Conservation (phyloP, 192 early-diverging fungal genomes). For the Backusella parvicylindrica region DNA sequence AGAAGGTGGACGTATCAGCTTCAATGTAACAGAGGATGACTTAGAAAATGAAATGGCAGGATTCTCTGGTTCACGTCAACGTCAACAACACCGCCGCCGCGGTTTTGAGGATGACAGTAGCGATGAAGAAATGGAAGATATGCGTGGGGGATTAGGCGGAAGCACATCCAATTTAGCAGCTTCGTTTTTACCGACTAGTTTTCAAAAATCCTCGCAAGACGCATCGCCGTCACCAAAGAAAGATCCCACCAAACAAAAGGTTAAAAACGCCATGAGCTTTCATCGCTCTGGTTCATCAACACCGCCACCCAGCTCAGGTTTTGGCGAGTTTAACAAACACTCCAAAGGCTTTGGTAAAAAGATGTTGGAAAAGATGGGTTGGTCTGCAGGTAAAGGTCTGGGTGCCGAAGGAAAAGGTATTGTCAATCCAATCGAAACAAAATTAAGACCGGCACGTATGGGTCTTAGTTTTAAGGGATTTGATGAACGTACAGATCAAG, state of each 20-base stretch:
- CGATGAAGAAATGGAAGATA: conserved; percentile 40
- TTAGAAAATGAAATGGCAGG: conserved; percentile 52
- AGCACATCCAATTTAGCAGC: background rate
- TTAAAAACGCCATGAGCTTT: background rate
- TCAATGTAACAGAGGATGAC: conserved; percentile 44
- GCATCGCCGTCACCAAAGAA: background rate
- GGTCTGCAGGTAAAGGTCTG: conserved; percentile 84
- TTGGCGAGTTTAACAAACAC: conserved; percentile 79
- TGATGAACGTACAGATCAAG: conserved; percentile 70
- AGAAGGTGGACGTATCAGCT: conserved; percentile 23
- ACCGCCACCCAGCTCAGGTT: conserved; percentile 57
- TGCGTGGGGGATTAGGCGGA: conserved; percentile 5
- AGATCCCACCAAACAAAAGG: conserved; percentile 10
- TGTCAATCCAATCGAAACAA: conserved; percentile 87
- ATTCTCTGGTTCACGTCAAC: conserved; percentile 40
- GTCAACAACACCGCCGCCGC: conserved; percentile 8
- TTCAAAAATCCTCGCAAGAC: background rate
- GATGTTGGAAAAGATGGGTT: conserved; percentile 91
- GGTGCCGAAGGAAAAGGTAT: conserved; percentile 85
- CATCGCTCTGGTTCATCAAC: conserved; percentile 1
- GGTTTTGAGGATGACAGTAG: conserved; percentile 42
- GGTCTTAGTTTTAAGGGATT: conserved; percentile 83
- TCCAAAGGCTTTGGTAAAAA: conserved; percentile 75
- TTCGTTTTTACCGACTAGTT: conserved; percentile 16
- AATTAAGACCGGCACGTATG: conserved; percentile 71